These are phyloP conservation scores for Breviolum minutum DNA, from an alignment of 73 alveolate genomes.

Conservation along the genomic window DNA sequence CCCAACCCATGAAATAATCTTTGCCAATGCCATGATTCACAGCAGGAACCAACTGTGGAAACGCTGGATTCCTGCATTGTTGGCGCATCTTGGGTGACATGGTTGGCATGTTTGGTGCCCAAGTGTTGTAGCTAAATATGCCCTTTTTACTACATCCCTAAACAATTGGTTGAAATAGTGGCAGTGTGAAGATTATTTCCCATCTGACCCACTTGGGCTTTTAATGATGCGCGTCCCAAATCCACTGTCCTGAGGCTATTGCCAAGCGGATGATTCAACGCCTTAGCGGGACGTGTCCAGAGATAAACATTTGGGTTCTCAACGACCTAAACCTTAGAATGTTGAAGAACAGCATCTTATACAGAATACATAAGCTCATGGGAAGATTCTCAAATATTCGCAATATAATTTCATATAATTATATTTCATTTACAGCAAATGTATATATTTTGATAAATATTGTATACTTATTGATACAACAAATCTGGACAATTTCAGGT, in stretches of 20 bases:
- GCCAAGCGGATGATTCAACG: constrained; percentile 5
- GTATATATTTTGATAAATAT: no score
- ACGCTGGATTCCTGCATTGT: constrained; percentile 34
- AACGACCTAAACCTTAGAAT: not conserved
- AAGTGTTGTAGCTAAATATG: no score
- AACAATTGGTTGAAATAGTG: no score
- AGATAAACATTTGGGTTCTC: not conserved
- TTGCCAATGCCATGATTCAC: constrained; percentile 27
- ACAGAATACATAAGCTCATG: no score
- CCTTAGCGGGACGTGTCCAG: not conserved
- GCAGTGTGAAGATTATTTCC: no score
- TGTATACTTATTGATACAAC: no score
- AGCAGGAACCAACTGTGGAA: constrained; percentile 21
- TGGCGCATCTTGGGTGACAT: not conserved
- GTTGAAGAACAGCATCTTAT: not conserved
- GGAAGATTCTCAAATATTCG: no score
- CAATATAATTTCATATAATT: no score
- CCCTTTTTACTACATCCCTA: no score
- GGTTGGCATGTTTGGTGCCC: no score
- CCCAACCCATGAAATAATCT: constrained; percentile 25
- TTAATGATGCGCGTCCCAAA: not conserved
- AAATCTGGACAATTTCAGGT: no score
- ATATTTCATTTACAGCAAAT: not conserved
- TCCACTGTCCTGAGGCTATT: not conserved
- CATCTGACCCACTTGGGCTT: no score